phyloP scores from a whole-genome alignment of 2,329 filamentous ascomycete species.

The Albifimbria verrucaria region DNA sequence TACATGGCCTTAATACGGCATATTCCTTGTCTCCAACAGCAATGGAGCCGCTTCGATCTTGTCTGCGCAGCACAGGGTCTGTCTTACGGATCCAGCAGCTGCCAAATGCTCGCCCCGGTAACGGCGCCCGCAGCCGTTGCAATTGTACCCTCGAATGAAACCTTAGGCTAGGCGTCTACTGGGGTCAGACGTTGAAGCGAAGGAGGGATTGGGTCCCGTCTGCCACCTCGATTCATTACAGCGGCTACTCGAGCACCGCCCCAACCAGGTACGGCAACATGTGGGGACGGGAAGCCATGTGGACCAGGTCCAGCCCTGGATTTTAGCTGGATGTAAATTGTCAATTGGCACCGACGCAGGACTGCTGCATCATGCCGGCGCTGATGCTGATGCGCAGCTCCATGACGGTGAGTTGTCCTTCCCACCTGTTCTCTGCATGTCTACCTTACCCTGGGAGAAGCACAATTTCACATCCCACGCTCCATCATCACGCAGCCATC shows the following conservation, averaged over 20 bases:
- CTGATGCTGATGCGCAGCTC: no score
- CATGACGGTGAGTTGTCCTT: neutral
- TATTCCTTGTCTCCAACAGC: no score
- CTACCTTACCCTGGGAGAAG: neutral
- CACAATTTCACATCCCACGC: no score
- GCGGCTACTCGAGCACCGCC: neutral
- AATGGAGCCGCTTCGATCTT: no score
- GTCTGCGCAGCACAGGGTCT: no score
- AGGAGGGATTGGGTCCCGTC: neutral
- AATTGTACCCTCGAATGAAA: neutral
- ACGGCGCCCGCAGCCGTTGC: no score
- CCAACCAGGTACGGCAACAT: neutral
- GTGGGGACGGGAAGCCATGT: neutral
- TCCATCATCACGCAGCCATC: neutral
- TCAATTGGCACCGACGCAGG: neutral
- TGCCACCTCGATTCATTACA: neutral
- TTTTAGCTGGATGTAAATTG: neutral
- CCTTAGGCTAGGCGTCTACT: no score
- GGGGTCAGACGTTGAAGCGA: no score
- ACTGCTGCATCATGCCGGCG: neutral
- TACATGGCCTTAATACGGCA: no score
- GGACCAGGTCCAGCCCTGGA: neutral
- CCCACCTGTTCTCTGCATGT: neutral
- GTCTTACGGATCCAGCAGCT: no score
- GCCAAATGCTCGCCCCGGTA: no score